Evolutionary conservation across 352 stramenopile genomes (phyloP).

Genomic region (Pythium utonaiense): DNA sequence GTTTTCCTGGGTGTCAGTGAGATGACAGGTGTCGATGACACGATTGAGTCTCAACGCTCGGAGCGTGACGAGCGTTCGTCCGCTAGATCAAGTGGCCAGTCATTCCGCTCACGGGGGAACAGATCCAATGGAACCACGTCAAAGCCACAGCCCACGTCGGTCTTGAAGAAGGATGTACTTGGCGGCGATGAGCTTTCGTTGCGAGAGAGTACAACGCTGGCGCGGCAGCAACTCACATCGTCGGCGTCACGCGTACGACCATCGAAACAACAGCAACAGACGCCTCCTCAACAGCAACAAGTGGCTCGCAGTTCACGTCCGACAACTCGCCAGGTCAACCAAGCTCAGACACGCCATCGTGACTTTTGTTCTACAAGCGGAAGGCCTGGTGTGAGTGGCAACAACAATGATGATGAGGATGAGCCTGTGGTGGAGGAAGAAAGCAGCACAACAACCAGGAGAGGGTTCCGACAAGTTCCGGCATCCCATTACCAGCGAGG

Average conservation of each 20-base stretch:
- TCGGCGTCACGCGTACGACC: slow-evolving; percentile 45
- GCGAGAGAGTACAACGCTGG: slow-evolving; percentile 13
- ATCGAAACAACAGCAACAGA: slow-evolving; percentile 29
- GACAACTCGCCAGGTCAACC: slow-evolving; percentile 1
- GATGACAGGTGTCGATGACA: neutral
- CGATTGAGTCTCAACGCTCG: slow-evolving; percentile 10
- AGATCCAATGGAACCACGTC: neutral
- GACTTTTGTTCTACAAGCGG: neutral
- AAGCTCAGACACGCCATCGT: neutral
- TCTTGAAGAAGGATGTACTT: neutral
- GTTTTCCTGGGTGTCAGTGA: slow-evolving; percentile 18
- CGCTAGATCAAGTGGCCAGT: neutral
- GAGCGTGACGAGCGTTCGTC: slow-evolving; percentile 12
- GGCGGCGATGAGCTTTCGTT: slow-evolving; percentile 10
- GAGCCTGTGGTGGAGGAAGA: slow-evolving; percentile 20
- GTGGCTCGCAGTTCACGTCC: neutral
- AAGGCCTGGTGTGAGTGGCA: neutral
- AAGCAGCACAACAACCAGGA: neutral
- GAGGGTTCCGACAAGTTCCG: neutral
- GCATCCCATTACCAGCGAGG: neutral
- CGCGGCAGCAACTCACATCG: slow-evolving; percentile 30
- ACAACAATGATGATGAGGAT: slow-evolving; percentile 22
- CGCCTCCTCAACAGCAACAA: neutral
- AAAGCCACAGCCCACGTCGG: slow-evolving; percentile 1
- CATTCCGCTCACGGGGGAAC: slow-evolving; percentile 1